phyloP scores from a whole-genome alignment of 2,329 filamentous ascomycete genomes.

The Penicillium freii region DNA sequence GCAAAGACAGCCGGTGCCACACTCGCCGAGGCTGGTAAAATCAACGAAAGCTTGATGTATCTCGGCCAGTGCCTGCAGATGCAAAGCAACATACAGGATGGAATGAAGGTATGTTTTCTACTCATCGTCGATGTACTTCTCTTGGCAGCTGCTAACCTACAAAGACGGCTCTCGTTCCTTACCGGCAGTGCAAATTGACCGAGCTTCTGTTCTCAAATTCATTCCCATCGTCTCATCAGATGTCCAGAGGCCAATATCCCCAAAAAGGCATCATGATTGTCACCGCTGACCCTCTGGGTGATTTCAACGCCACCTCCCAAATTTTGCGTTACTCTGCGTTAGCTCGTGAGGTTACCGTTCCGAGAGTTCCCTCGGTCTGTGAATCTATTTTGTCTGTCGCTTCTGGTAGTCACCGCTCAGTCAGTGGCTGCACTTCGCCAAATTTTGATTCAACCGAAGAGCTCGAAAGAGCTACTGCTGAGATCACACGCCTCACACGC shows the following conservation, averaged over 20 bases:
- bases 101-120: constrained; percentile 61
- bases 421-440: constrained; percentile 46
- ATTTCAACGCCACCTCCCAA: constrained; percentile 95
- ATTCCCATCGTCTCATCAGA: constrained; percentile 62
- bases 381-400: constrained; percentile 58
- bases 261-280: constrained; percentile 96
- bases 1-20: constrained; percentile 93
- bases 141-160: constrained; percentile 12
- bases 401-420: constrained; percentile 33
- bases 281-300: constrained; percentile 85
- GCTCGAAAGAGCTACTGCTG: constrained; percentile 76
- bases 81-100: constrained; percentile 75
- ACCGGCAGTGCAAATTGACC: constrained; percentile 80
- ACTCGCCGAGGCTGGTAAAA: constrained; percentile 92
- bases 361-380: constrained; percentile 78
- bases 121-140: not conserved
- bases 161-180: constrained; percentile 71
- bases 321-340: constrained; percentile 93
- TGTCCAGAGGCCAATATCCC: constrained; percentile 59
- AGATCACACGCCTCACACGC: constrained; percentile 74
- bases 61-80: constrained; percentile 95
- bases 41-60: constrained; percentile 98
- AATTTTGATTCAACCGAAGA: constrained; percentile 55
- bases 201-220: constrained; percentile 86
- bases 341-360: constrained; percentile 87